Conservation (phyloP, 1,139 yeast species). For the Taphrina deformans region DNA sequence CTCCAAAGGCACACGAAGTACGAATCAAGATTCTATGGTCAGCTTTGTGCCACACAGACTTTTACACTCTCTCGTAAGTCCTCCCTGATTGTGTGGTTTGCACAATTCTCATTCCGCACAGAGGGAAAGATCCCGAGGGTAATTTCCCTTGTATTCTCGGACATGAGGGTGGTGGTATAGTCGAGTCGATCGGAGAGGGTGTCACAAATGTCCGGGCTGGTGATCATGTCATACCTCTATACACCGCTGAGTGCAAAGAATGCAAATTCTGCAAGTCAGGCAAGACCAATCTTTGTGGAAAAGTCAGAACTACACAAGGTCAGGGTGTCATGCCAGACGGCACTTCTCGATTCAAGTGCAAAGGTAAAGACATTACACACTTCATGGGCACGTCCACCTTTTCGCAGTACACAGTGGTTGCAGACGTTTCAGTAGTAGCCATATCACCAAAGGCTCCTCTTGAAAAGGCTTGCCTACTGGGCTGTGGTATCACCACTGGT, state of each 20-base stretch:
- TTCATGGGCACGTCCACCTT: conserved; percentile 98
- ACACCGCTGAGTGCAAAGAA: conserved; percentile 94
- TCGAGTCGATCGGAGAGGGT: conserved; percentile 89
- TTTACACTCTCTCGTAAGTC: conserved; percentile 70
- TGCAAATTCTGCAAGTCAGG: conserved; percentile 95
- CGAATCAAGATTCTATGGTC: conserved; percentile 83
- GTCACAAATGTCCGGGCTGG: conserved; percentile 84
- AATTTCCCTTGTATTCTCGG: conserved; percentile 85
- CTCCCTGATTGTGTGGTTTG: too few species aligned
- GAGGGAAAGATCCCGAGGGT: conserved; percentile 93
- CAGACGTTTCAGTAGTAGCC: conserved; percentile 96
- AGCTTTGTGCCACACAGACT: conserved; percentile 98
- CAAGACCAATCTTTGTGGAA: conserved; percentile 89
- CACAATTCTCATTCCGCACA: neutral
- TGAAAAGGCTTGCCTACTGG: conserved; percentile 86
- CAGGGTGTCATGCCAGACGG: conserved; percentile 96
- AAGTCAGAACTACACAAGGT: conserved; percentile 90
- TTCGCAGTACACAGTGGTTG: conserved; percentile 94
- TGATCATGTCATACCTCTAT: conserved; percentile 84
- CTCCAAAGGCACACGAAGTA: conserved; percentile 97
- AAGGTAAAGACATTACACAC: conserved; percentile 80
- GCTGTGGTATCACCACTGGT: conserved; percentile 98
- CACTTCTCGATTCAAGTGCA: conserved; percentile 72
- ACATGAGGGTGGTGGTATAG: conserved; percentile 97
- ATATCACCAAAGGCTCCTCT: conserved; percentile 79